Conservation (phyloP, 768 basidiomycete genomes). For the Tulasnella sp. region DNA sequence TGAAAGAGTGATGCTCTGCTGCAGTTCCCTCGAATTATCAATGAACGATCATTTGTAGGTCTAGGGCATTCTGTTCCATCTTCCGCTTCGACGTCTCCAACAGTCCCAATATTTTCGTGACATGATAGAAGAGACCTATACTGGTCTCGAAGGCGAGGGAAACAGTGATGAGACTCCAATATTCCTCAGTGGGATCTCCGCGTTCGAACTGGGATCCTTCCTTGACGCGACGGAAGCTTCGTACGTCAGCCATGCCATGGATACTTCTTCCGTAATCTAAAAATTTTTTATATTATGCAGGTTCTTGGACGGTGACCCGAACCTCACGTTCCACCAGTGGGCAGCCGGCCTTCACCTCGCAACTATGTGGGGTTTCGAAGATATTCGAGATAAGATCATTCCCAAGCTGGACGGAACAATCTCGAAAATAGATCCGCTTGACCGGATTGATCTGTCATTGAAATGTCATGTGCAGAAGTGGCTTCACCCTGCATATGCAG, state of each 20-base stretch:
- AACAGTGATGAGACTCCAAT: background rate
- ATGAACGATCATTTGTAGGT: background rate
- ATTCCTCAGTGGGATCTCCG: background rate
- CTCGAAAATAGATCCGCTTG: too few species aligned
- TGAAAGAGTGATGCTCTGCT: background rate
- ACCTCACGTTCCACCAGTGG: conserved; percentile 9
- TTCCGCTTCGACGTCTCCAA: background rate
- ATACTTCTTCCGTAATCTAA: background rate
- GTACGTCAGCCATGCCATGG: background rate
- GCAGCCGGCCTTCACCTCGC: conserved; percentile 21
- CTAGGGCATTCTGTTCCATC: background rate
- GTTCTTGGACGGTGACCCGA: background rate
- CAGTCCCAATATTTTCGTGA: background rate
- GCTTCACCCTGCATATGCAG: too few species aligned
- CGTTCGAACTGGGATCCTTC: conserved; percentile 4
- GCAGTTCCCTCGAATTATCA: background rate
- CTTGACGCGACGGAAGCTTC: background rate
- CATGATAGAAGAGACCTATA: background rate
- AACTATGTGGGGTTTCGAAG: conserved; percentile 26
- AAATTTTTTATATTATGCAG: background rate
- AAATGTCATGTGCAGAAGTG: too few species aligned
- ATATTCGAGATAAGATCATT: conserved; percentile 2
- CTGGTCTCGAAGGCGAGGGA: background rate
- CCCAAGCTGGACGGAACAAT: background rate
- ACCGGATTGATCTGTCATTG: too few species aligned